These are phyloP conservation scores for Pseudozyma flocculosa DNA, from an alignment of 1,284 basidiomycete genomes.

Conservation along the genomic window DNA sequence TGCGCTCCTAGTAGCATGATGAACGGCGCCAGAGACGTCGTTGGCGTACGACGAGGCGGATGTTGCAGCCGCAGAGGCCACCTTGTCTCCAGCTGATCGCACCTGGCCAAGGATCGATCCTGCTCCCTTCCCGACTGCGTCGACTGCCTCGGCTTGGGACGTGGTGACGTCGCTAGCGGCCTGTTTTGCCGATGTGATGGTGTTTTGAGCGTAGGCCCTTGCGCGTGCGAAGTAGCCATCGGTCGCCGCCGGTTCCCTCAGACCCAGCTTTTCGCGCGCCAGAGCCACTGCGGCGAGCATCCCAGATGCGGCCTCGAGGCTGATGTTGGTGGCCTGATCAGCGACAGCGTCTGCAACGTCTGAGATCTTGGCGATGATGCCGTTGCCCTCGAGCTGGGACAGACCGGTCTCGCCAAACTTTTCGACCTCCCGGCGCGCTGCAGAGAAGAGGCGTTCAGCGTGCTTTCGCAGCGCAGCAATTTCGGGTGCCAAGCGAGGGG, in stretches of 20 bases:
- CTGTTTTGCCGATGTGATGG: not conserved
- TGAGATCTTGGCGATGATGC: constrained; percentile 24
- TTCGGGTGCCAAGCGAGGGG: constrained; percentile 33
- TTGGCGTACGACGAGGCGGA: constrained; percentile 14
- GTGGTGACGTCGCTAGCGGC: constrained; percentile 14
- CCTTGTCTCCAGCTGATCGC: not conserved
- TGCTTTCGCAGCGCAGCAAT: constrained; percentile 14
- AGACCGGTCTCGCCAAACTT: constrained; percentile 23
- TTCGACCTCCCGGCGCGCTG: constrained; percentile 34
- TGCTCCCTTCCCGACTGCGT: not conserved
- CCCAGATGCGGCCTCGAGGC: constrained; percentile 31
- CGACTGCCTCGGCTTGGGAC: not conserved
- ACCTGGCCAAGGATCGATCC: not conserved
- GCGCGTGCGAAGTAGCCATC: constrained; percentile 29
- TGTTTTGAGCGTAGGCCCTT: constrained; percentile 10
- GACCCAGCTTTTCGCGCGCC: constrained; percentile 29
- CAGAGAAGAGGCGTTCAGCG: constrained; percentile 31
- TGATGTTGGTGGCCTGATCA: constrained; percentile 31
- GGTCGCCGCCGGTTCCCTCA: constrained; percentile 11
- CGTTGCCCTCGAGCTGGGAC: constrained; percentile 33
- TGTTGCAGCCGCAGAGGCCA: not conserved
- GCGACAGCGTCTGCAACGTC: constrained; percentile 33
- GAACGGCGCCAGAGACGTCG: constrained; percentile 4
- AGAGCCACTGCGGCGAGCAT: constrained; percentile 31
- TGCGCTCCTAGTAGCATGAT: constrained; percentile 4